These are phyloP conservation scores for Escallonia rubra DNA, from an alignment of 129 eudicot genomes.

Conservation along the genomic window DNA sequence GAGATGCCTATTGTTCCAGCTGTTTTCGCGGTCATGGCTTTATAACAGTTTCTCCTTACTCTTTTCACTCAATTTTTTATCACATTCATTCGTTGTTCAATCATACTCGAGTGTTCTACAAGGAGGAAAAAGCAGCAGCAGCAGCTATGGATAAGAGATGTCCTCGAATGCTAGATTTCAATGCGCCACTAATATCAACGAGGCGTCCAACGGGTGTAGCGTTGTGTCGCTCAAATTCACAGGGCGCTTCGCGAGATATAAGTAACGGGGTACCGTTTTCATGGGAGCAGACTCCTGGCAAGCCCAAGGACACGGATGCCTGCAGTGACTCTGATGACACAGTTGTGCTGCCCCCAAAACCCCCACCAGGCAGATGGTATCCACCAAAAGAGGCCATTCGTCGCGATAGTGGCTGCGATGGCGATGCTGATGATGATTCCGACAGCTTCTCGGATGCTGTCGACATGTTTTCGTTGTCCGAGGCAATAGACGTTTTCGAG, in stretches of 20 bases:
- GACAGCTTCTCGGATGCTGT: constrained; percentile 43
- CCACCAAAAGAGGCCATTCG: constrained; percentile 7
- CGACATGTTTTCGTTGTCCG: constrained; percentile 67
- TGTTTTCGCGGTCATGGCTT: background rate
- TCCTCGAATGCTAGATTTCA: constrained; percentile 49
- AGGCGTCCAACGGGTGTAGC: constrained; percentile 26
- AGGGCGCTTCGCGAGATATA: constrained; percentile 29
- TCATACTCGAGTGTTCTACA: background rate
- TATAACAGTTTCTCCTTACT: background rate
- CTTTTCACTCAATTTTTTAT: background rate
- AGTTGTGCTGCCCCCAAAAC: constrained; percentile 37
- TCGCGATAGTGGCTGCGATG: constrained; percentile 14
- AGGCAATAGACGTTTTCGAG: constrained; percentile 47
- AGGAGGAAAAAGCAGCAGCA: constrained; percentile 21
- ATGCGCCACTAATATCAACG: constrained; percentile 63
- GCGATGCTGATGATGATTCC: constrained; percentile 32
- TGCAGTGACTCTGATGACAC: background rate
- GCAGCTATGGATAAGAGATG: constrained; percentile 29
- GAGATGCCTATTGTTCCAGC: constrained; percentile 16
- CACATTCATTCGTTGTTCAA: background rate
- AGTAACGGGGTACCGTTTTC: constrained; percentile 63
- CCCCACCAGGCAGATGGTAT: constrained; percentile 39
- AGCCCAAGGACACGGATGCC: constrained; percentile 47
- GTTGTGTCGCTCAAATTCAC: constrained; percentile 4
- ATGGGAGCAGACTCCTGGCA: constrained; percentile 77